Evolutionary conservation across 2,329 filamentous ascomycete genomes (phyloP).

Genomic region (Verticillium dahliae): DNA sequence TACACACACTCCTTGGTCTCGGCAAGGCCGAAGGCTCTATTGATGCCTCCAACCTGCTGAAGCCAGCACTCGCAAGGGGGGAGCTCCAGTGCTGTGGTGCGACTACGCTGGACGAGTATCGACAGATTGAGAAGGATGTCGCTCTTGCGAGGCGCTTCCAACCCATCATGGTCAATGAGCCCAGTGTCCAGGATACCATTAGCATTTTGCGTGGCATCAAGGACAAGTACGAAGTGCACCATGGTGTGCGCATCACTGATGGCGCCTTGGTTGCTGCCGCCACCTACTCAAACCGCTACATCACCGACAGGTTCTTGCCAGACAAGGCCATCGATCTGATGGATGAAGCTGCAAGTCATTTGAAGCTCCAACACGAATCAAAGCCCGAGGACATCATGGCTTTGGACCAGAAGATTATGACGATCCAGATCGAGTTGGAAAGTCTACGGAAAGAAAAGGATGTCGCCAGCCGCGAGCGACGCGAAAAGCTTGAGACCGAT

Average conservation of each 20-base stretch:
- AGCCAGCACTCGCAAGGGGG: slow-evolving; percentile 86
- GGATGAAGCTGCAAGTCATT: slow-evolving; percentile 86
- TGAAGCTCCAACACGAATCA: slow-evolving; percentile 90
- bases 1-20: slow-evolving; percentile 84
- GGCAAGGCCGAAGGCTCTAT: slow-evolving; percentile 96
- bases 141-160: slow-evolving; percentile 90
- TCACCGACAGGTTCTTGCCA: slow-evolving; percentile 90
- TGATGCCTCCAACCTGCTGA: slow-evolving; percentile 90
- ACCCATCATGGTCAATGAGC: slow-evolving; percentile 88
- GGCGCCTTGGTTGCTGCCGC: slow-evolving; percentile 87
- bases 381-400: slow-evolving; percentile 93
- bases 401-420: slow-evolving; percentile 92
- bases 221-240: slow-evolving; percentile 94
- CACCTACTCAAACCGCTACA: slow-evolving; percentile 89
- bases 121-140: slow-evolving; percentile 91
- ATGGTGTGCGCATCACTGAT: slow-evolving; percentile 92
- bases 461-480: slow-evolving; percentile 76
- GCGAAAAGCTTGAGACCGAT: slow-evolving; percentile 75
- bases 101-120: slow-evolving; percentile 87
- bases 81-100: slow-evolving; percentile 94
- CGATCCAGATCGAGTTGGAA: slow-evolving; percentile 93
- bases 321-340: slow-evolving; percentile 97
- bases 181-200: slow-evolving; percentile 84
- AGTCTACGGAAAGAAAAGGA: slow-evolving; percentile 92
- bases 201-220: slow-evolving; percentile 96